Evolutionary conservation across 2,329 filamentous ascomycete genomes (phyloP).

Genomic region (Coleophoma eucalyptorum): DNA sequence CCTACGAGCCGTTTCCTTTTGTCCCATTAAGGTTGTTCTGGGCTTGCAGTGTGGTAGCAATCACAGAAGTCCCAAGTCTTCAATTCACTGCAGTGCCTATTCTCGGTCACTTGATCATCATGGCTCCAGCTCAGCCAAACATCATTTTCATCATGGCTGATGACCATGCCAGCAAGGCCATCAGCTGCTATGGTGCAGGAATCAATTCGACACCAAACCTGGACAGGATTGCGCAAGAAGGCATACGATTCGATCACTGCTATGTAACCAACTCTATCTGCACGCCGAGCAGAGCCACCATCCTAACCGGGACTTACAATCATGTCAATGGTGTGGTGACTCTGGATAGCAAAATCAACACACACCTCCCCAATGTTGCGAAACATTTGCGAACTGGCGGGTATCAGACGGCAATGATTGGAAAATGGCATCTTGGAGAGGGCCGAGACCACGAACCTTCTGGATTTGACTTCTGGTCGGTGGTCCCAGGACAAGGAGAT

Average conservation of each 20-base stretch:
- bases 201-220: constrained; percentile 49
- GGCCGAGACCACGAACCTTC: constrained; percentile 40
- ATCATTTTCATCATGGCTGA: constrained; percentile 52
- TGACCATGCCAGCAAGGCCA: constrained; percentile 48
- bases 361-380: constrained; percentile 44
- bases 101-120: not conserved
- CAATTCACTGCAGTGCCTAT: no score
- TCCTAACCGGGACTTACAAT: constrained; percentile 46
- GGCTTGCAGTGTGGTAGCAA: no score
- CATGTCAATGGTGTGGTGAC: constrained; percentile 50
- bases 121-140: constrained; percentile 24
- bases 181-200: constrained; percentile 42
- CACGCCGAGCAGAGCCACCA: constrained; percentile 46
- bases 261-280: constrained; percentile 52
- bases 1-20: no score
- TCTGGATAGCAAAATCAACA: constrained; percentile 45
- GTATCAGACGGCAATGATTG: constrained; percentile 48
- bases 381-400: constrained; percentile 42
- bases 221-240: constrained; percentile 43
- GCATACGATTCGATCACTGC: constrained; percentile 48
- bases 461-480: constrained; percentile 48
- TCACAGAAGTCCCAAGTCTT: no score
- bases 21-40: no score
- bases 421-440: constrained; percentile 52
- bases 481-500: constrained; percentile 47